Evolutionary conservation across 2,329 filamentous ascomycete genomes (phyloP).

Genomic region (Leptographium galeiforme): DNA sequence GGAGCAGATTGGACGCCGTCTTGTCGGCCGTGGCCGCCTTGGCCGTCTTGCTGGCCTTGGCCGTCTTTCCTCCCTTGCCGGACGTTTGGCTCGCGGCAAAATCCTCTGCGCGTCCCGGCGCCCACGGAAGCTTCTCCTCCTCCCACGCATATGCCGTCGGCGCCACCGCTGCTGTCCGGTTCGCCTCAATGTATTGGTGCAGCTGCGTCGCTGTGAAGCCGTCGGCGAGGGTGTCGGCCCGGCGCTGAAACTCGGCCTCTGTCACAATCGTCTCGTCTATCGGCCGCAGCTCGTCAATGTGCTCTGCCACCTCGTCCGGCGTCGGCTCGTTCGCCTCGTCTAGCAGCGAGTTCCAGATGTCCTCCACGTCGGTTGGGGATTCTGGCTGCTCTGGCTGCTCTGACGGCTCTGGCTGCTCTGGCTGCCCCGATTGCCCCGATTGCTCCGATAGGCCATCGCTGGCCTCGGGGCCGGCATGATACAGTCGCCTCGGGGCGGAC

Average conservation of each 20-base stretch:
- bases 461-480: background rate
- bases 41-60: background rate
- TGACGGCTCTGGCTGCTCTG: background rate
- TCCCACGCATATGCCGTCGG: constrained; percentile 24
- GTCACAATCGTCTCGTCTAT: constrained; percentile 22
- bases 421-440: background rate
- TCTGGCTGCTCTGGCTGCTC: background rate
- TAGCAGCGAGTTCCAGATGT: background rate
- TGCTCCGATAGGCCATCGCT: background rate
- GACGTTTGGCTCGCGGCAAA: background rate
- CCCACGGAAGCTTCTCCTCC: background rate
- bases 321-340: constrained; percentile 11
- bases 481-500: background rate
- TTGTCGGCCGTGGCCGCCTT: background rate
- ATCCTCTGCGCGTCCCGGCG: background rate
- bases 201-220: constrained; percentile 37
- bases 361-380: background rate
- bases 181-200: constrained; percentile 22
- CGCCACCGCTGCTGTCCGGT: background rate
- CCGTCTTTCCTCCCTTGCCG: background rate
- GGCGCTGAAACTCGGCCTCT: constrained; percentile 25
- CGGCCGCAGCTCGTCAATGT: constrained; percentile 37
- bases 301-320: constrained; percentile 24
- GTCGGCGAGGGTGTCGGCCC: constrained; percentile 24
- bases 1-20: constrained; percentile 5